phyloP scores from a whole-genome alignment of 1,139 yeast species.

The Blastobotrys arbuscula region DNA sequence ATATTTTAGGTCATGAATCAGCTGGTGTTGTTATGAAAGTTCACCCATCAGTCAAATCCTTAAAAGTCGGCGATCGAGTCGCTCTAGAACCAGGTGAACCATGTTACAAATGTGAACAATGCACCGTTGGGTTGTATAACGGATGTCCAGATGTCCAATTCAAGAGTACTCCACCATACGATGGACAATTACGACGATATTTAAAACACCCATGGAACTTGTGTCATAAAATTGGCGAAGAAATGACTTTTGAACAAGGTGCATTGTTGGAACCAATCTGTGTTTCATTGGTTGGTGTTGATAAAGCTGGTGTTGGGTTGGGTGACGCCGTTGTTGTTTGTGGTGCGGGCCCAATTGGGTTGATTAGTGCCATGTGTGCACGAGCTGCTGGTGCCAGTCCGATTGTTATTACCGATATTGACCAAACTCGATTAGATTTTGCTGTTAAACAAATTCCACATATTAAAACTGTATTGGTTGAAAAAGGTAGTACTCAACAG shows the following conservation, averaged over 20 bases:
- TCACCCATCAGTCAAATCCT: slow-evolving; percentile 52
- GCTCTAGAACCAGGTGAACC: slow-evolving; percentile 88
- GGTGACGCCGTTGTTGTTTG: slow-evolving; percentile 75
- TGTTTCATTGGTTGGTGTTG: slow-evolving; percentile 81
- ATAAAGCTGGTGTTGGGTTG: slow-evolving; percentile 57
- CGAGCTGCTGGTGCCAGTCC: slow-evolving; percentile 76
- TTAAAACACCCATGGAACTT: slow-evolving; percentile 78
- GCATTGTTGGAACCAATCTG: slow-evolving; percentile 85
- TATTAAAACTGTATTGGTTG: slow-evolving; percentile 24
- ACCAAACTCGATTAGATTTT: slow-evolving; percentile 22
- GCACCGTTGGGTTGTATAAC: slow-evolving; percentile 71
- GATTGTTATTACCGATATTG: slow-evolving; percentile 54
- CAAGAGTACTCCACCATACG: slow-evolving; percentile 81
- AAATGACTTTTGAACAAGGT: slow-evolving; percentile 71
- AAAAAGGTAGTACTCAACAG: slow-evolving; percentile 29
- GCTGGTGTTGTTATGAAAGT: slow-evolving; percentile 65
- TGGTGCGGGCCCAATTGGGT: slow-evolving; percentile 94
- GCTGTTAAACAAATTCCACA: slow-evolving; percentile 32
- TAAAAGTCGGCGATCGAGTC: slow-evolving; percentile 36
- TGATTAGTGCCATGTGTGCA: slow-evolving; percentile 72
- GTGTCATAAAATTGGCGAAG: slow-evolving; percentile 62
- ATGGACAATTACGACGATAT: slow-evolving; percentile 65
- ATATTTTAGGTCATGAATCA: slow-evolving; percentile 63
- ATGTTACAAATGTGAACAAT: slow-evolving; percentile 65
- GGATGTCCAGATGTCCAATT: slow-evolving; percentile 78